Conservation (phyloP, 768 basidiomycete genomes). For the Boletus pseudopeckii region DNA sequence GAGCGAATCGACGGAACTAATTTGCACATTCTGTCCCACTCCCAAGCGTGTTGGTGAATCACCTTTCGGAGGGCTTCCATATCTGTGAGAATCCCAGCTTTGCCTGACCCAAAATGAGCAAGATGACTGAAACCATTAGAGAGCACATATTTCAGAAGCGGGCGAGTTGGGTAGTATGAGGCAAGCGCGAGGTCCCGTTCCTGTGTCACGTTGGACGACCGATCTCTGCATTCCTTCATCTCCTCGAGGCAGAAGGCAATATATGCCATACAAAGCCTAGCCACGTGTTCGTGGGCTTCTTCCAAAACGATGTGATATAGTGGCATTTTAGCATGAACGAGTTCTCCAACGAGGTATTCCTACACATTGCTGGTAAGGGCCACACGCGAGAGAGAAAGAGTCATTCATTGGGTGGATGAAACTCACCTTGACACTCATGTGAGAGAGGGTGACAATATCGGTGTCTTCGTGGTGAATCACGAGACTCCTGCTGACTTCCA, state of each 20-base stretch:
- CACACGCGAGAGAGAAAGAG: fast-evolving
- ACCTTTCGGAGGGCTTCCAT: background rate
- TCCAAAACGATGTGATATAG: constrained; percentile 7
- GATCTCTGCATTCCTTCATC: background rate
- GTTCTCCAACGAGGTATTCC: constrained; percentile 14
- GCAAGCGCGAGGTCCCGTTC: background rate
- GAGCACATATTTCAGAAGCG: constrained; percentile 10
- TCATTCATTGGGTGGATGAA: too few species aligned
- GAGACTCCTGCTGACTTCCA: constrained; percentile 6
- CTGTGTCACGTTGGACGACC: background rate
- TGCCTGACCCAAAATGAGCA: background rate
- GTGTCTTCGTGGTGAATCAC: constrained; percentile 9
- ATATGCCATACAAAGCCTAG: constrained; percentile 12
- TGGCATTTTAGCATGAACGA: background rate
- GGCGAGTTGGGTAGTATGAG: background rate
- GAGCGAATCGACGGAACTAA: background rate
- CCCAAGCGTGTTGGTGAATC: background rate
- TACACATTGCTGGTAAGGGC: background rate
- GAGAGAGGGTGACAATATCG: constrained; percentile 8
- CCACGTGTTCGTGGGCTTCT: constrained; percentile 2
- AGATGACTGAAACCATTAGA: constrained; percentile 10
- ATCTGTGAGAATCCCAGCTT: background rate
- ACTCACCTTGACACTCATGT: constrained; percentile 20
- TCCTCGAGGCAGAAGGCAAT: constrained; percentile 3
- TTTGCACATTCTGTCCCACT: constrained; percentile 6